Conservation (phyloP, 257 asterid genomes). For the Jacaranda copaia region DNA sequence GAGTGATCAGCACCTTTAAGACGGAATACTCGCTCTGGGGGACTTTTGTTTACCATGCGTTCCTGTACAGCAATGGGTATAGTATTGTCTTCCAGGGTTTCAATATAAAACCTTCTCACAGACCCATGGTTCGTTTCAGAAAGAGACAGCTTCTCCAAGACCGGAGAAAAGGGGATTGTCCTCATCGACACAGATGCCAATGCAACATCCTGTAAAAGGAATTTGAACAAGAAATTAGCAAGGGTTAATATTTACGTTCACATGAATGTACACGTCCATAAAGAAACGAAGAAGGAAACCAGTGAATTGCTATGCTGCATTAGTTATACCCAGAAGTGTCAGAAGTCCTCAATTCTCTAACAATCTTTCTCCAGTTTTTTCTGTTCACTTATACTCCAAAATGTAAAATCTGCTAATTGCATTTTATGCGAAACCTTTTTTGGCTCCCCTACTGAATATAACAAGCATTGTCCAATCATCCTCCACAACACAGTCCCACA, state of each 20-base stretch:
- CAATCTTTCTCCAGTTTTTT: not conserved
- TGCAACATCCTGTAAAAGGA: constrained; percentile 80
- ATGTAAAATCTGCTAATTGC: not conserved
- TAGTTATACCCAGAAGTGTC: not conserved
- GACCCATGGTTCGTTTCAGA: constrained; percentile 80
- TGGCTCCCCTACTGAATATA: not conserved
- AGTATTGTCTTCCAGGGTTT: constrained; percentile 89
- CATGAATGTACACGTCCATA: not conserved
- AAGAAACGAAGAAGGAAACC: not conserved
- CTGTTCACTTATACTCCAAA: not conserved
- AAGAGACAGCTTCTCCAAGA: constrained; percentile 82
- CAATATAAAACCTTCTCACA: constrained; percentile 80
- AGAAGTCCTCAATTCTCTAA: not conserved
- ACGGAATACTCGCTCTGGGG: constrained; percentile 76
- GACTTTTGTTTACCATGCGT: constrained; percentile 64
- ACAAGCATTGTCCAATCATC: not conserved
- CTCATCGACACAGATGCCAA: constrained; percentile 97
- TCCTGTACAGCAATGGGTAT: constrained; percentile 79
- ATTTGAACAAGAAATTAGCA: constrained; percentile 30
- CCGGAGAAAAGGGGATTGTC: constrained; percentile 87
- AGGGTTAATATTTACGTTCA: not conserved
- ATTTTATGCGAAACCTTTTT: not conserved
- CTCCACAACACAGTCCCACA: no score
- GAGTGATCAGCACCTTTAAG: constrained; percentile 97
- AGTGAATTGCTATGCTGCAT: not conserved